Evolutionary conservation across 441 rosid species (phyloP).

Genomic region (Corymbia calophylla): DNA sequence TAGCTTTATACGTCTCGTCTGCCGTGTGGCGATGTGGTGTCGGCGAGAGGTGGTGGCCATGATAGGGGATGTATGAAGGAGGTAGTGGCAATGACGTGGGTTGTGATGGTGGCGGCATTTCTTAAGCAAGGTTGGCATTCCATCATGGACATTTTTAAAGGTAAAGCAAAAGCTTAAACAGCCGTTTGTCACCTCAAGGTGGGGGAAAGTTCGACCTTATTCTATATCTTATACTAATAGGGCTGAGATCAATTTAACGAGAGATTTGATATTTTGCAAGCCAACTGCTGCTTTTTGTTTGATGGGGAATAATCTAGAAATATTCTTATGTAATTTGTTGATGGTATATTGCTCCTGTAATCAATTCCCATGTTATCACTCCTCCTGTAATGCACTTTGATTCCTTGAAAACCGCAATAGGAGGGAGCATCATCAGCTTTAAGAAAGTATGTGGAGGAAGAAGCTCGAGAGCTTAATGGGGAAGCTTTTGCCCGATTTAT

Average conservation of each 20-base stretch:
- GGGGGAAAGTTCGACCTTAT: not conserved
- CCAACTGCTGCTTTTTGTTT: not conserved
- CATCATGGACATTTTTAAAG: not conserved
- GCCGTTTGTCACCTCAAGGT: not conserved
- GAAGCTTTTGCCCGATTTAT: slow-evolving; percentile 85
- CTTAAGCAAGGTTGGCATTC: not conserved
- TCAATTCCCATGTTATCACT: not conserved
- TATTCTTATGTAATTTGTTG: not conserved
- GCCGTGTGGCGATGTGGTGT: not conserved
- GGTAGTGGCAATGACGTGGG: not conserved
- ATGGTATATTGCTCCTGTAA: not conserved
- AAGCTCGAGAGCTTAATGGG: slow-evolving; percentile 82
- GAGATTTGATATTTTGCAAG: not conserved
- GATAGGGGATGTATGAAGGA: not conserved
- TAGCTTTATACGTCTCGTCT: not conserved
- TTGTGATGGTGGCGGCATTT: not conserved
- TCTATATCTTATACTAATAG: not conserved
- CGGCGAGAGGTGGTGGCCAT: not conserved
- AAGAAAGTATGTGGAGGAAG: slow-evolving; percentile 82
- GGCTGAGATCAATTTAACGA: not conserved
- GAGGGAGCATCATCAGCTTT: slow-evolving; percentile 83
- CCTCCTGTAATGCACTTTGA: not conserved
- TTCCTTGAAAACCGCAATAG: slow-evolving; percentile 17
- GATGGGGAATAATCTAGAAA: not conserved
- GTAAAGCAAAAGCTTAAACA: not conserved